Conservation (phyloP, 2,329 filamentous ascomycete species). For the Byssothecium circinans region DNA sequence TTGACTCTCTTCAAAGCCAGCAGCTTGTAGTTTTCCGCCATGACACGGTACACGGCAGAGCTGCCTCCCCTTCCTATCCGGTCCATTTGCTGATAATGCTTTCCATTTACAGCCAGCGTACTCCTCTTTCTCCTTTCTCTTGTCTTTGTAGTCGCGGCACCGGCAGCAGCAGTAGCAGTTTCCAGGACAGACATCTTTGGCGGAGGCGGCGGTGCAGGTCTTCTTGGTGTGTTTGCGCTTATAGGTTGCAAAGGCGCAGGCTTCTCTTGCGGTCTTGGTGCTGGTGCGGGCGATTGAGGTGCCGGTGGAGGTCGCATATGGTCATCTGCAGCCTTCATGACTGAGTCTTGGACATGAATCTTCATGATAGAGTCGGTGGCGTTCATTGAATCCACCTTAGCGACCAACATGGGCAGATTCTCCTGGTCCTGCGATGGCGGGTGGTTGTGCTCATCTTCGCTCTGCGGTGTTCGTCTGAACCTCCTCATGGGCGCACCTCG, state of each 20-base stretch:
- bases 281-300: conserved; percentile 36
- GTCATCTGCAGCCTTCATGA: conserved; percentile 38
- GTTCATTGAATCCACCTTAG: conserved; percentile 31
- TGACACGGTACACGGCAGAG: conserved; percentile 92
- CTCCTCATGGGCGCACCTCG: conserved; percentile 45
- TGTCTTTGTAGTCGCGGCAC: conserved; percentile 74
- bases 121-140: conserved; percentile 74
- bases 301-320: conserved; percentile 24
- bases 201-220: conserved; percentile 76
- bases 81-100: conserved; percentile 85
- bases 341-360: conserved; percentile 30
- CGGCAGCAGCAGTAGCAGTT: conserved; percentile 80
- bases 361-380: conserved; percentile 34
- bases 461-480: conserved; percentile 43
- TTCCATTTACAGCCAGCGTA: conserved; percentile 85
- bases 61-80: conserved; percentile 90
- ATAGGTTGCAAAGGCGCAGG: conserved; percentile 55
- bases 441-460: conserved; percentile 37
- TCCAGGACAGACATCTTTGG: conserved; percentile 98
- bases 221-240: conserved; percentile 72
- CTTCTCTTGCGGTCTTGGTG: conserved; percentile 45
- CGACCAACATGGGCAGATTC: conserved; percentile 62
- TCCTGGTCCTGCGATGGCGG: conserved; percentile 72
- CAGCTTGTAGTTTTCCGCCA: conserved; percentile 94
- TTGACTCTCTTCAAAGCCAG: conserved; percentile 93